Base-by-base conservation (phyloP, 2,329 filamentous ascomycete species). In the Fusarium globosum region DNA sequence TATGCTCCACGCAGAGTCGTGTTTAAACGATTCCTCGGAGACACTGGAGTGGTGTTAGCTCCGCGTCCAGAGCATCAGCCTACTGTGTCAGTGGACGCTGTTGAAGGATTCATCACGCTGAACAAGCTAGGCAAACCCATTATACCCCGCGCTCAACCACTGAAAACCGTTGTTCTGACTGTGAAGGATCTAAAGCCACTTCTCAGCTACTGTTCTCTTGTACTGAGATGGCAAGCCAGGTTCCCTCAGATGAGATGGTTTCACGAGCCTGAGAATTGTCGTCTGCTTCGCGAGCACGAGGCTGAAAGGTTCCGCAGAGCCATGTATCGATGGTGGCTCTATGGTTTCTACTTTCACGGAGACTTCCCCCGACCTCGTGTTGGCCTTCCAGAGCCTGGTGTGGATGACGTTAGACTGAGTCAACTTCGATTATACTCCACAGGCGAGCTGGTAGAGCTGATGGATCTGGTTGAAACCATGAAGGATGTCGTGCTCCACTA, bases 281-380 rank as follows among this genome's bases (percentile, higher is more conserved):
- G 88, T 21, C 82, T 81, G 42, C 81, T 89, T 11, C 78, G 79
- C 13, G 59, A 77, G 0, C 78, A 82, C 33, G 88, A 90, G 74
- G 81, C 81, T 35, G 71, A 78, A n/a, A 83, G 87, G 53, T 82
- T 89, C 57, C 84, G 88, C 10, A 82, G 83, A 68, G 87, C 86
- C 2, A 77, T 89, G 36, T 88, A 87, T 57, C 80, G 82, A 38
- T 90, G 87, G 87, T 88, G 87, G 87, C 81, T 88, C 8, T 89
- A 87, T 69, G 82, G 86, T 12, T 83, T 83, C 39, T 85, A 87
- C 68, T 89, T 89, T 66, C 87, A 89, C 52, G 84, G 84, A 16
- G 83, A 84, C 38, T 79, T 80, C 41, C 82, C 80, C 15, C 78
- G 81, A 33, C 83, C 83, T 8, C 80, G 81, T 14, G 62, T 79